A percentile compares a stretch with the other conserved stretches of the same genome.
Evolutionary conservation across 2,329 filamentous ascomycete species (phyloP).

Genomic region (Myriosclerotinia scirpicola): DNA sequence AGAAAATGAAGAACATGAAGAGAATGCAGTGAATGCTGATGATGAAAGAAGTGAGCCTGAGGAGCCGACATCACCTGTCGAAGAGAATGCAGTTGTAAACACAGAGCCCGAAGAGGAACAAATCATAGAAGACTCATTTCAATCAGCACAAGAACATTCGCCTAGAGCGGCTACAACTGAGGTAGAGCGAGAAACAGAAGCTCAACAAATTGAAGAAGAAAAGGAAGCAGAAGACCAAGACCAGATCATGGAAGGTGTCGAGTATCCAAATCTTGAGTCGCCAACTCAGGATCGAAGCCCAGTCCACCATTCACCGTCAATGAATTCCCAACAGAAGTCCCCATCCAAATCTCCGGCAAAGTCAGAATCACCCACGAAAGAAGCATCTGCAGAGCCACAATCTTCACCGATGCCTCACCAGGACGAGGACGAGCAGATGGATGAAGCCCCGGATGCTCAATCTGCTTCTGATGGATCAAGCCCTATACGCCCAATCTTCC

Average conservation of each 20-base stretch:
- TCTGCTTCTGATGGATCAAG: constrained; percentile 71
- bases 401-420: constrained; percentile 3
- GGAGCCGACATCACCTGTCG: constrained; percentile 11
- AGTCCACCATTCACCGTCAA: constrained; percentile 30
- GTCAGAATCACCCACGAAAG: constrained; percentile 17
- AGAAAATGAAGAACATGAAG: not conserved
- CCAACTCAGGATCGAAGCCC: constrained; percentile 30
- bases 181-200: constrained; percentile 1
- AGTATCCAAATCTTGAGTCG: constrained; percentile 34
- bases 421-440: constrained; percentile 41
- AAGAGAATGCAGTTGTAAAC: constrained; percentile 27
- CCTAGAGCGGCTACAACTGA: constrained; percentile 30
- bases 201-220: constrained; percentile 15
- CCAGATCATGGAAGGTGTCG: constrained; percentile 19
- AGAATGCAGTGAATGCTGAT: not conserved
- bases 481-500: constrained; percentile 70
- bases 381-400: constrained; percentile 18
- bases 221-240: constrained; percentile 23
- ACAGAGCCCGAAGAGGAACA: constrained; percentile 34
- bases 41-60: not conserved
- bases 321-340: constrained; percentile 29
- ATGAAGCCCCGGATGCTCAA: constrained; percentile 50
- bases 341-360: constrained; percentile 26
- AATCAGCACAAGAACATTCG: constrained; percentile 50
- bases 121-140: constrained; percentile 42